Conservation (phyloP, 352 stramenopile species). For the Phytophthora europaea region DNA sequence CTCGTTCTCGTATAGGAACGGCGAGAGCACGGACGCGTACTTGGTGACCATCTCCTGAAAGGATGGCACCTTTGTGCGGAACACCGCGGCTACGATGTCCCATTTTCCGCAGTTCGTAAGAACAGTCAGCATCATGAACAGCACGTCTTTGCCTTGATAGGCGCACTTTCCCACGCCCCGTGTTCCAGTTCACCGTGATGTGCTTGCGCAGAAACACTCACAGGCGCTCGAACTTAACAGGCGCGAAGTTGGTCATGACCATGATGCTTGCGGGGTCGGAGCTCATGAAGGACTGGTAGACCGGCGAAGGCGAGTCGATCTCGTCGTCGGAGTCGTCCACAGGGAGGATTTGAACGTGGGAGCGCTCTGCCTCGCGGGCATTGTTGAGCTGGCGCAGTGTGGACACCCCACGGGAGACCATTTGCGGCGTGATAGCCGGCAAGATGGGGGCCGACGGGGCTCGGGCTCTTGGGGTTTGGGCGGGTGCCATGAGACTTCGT, state of each 20-base stretch:
- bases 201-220: not conserved
- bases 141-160: not conserved
- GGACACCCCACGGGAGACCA: too few relatives aligned
- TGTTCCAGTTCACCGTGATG: conserved; percentile 5
- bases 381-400: too few relatives aligned
- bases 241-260: not conserved
- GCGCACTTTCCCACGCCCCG: not conserved
- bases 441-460: too few relatives aligned
- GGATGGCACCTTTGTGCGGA: not conserved
- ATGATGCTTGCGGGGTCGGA: not conserved
- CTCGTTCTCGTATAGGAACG: conserved; percentile 1
- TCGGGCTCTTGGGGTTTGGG: too few relatives aligned
- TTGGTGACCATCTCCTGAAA: conserved; percentile 10
- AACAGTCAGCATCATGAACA: conserved; percentile 2
- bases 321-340: not conserved
- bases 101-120: conserved; percentile 13
- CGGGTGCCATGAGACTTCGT: too few relatives aligned
- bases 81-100: conserved; percentile 7
- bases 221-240: not conserved
- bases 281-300: not conserved
- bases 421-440: too few relatives aligned
- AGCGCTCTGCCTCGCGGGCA: too few relatives aligned
- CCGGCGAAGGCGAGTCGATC: not conserved
- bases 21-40: not conserved
- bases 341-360: too few relatives aligned